Conservation (phyloP, 495 filamentous ascomycete genomes). For the Penicillium manginii region DNA sequence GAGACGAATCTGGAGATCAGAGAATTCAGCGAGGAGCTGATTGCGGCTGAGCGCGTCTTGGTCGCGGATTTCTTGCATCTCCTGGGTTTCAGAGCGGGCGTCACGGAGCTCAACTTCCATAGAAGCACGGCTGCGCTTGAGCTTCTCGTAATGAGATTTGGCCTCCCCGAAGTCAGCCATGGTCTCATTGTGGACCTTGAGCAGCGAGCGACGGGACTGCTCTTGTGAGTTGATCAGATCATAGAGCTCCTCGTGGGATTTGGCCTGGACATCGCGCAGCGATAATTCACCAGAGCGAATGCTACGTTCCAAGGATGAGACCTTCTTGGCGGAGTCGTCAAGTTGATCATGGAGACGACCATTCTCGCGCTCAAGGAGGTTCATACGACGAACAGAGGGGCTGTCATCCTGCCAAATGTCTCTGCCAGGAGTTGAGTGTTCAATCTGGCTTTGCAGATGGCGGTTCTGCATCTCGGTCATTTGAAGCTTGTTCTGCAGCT, state of each 20-base stretch:
- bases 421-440: constrained; percentile 61
- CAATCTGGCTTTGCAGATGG: constrained; percentile 88
- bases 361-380: constrained; percentile 93
- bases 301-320: constrained; percentile 85
- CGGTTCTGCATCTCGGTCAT: constrained; percentile 95
- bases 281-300: constrained; percentile 88
- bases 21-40: constrained; percentile 89
- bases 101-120: constrained; percentile 92
- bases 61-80: constrained; percentile 73
- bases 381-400: constrained; percentile 78
- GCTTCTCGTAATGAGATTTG: constrained; percentile 82
- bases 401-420: constrained; percentile 77
- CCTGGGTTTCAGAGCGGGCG: constrained; percentile 78
- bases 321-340: constrained; percentile 92
- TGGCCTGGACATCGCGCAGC: constrained; percentile 88
- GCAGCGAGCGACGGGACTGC: constrained; percentile 77
- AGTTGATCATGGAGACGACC: constrained; percentile 91
- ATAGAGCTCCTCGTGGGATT: constrained; percentile 92
- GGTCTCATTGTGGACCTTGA: constrained; percentile 83
- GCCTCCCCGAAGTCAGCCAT: constrained; percentile 82
- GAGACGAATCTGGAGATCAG: constrained; percentile 90
- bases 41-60: constrained; percentile 82
- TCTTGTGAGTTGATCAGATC: constrained; percentile 94
- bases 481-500: constrained; percentile 93
- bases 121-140: constrained; percentile 75